These are phyloP conservation scores for Saccharomycopsis hybrid DNA, from an alignment of 1,139 yeast genomes.

Conservation along the genomic window DNA sequence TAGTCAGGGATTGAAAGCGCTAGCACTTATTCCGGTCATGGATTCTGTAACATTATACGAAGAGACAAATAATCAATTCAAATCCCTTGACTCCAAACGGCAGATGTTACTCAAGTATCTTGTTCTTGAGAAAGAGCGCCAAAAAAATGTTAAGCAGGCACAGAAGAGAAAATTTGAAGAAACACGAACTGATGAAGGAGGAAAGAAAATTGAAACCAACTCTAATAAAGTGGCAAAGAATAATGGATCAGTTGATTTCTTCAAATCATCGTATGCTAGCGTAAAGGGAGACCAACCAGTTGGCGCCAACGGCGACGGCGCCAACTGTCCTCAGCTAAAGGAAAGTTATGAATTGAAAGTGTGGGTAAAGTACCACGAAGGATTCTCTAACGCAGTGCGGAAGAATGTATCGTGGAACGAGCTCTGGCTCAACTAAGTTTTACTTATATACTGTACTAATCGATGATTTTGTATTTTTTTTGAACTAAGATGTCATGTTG, in stretches of 20 bases:
- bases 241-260: slow-evolving; percentile 29
- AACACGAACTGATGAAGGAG: background rate
- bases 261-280: slow-evolving; percentile 31
- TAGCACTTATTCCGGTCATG: slow-evolving; percentile 12
- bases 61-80: slow-evolving; percentile 23
- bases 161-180: slow-evolving; percentile 30
- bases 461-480: no score
- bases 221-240: slow-evolving; percentile 27
- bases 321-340: slow-evolving; percentile 1
- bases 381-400: slow-evolving; percentile 89
- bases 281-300: slow-evolving; percentile 23
- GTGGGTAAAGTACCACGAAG: slow-evolving; percentile 93
- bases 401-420: slow-evolving; percentile 79
- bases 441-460: no score
- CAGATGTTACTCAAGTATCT: slow-evolving; percentile 29
- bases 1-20: slow-evolving; percentile 7
- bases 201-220: slow-evolving; percentile 19
- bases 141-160: slow-evolving; percentile 24
- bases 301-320: slow-evolving; percentile 3
- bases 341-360: slow-evolving; percentile 36
- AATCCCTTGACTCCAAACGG: slow-evolving; percentile 28
- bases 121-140: slow-evolving; percentile 37
- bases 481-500: no score
- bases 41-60: slow-evolving; percentile 23
- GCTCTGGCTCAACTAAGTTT: no score